Evolutionary conservation across 2,329 filamentous ascomycete genomes (phyloP), one percentile per base, ranked within the genome.

Genomic region (Cryphonectria carpinicola): DNA sequence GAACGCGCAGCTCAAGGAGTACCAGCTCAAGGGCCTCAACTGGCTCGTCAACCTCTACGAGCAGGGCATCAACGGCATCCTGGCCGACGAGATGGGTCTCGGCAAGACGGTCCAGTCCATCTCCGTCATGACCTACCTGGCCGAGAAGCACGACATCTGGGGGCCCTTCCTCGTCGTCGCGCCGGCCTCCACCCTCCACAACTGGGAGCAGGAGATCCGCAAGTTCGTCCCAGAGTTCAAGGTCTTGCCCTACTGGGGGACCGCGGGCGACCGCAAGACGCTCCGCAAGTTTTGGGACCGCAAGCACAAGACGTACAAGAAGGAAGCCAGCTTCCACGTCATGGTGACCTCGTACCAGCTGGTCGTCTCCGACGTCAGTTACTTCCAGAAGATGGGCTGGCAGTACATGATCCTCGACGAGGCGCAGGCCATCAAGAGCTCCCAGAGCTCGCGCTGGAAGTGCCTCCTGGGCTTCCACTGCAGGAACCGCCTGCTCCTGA

Each of bases 371-470:
- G 96, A 99, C 79, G 93, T 97, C 1, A 91, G 94, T 72, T 99
- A 99, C 81, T 98, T 99, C 84, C 95, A 98, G 82, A 98, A 98
- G 85, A 96, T 99, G 87, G 93, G 93, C 76, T 99, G 96, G 96
- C 96, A 98, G 83, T 98, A 99, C 84, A 99, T 99, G 96, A 98
- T 99, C 80, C 88, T 99, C 56, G 96, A 99, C 76, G 96, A 99
- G 82, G 96, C 96, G 1, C 96, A 99, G 80, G 96, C 96, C 75
- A 98, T 99, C 89, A 99, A 99, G 85, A 98, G 95, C 73, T 98
- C 96, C 0, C 90, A 93, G 77, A 98, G 94, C 84, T 97, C 95
- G 22, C 90, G 96, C 78, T 99, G 96, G 96, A 99, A 98, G 87
- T 95, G 92, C 75, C 82, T 99, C 74, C 86, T 99, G 63, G 92